These are phyloP conservation scores for Tricholoma furcatifolium DNA, from an alignment of 768 basidiomycete species.

Conservation along the genomic window DNA sequence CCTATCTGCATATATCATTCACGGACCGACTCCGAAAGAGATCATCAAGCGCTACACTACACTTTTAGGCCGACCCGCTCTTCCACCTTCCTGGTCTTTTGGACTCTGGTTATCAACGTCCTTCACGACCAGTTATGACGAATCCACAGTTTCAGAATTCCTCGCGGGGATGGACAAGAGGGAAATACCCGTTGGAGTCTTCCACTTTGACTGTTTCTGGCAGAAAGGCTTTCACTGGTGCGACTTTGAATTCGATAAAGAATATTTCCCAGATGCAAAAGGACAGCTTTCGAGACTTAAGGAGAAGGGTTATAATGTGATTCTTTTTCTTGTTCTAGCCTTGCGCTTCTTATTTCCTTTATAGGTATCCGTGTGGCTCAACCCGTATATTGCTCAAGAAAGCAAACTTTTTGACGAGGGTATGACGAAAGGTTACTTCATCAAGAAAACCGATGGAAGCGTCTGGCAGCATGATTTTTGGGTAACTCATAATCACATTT, in stretches of 20 bases:
- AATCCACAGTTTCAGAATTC: constrained; percentile 42
- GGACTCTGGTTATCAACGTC: constrained; percentile 49
- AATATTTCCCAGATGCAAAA: constrained; percentile 42
- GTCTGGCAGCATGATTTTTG: constrained; percentile 40
- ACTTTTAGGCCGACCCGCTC: constrained; percentile 38
- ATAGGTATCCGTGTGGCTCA: constrained; percentile 34
- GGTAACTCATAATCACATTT: constrained; percentile 18
- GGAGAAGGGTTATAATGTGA: constrained; percentile 40
- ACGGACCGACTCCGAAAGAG: constrained; percentile 31
- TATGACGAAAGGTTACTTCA: constrained; percentile 39
- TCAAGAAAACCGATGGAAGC: constrained; percentile 43
- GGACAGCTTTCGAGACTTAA: constrained; percentile 35
- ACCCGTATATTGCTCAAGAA: constrained; percentile 42
- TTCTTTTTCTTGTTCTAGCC: constrained; percentile 6
- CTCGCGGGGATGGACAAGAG: constrained; percentile 42
- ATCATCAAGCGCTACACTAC: constrained; percentile 33
- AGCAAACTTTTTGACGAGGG: constrained; percentile 43
- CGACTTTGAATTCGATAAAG: constrained; percentile 45
- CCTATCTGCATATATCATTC: constrained; percentile 39
- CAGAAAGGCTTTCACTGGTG: constrained; percentile 36
- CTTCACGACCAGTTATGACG: constrained; percentile 44
- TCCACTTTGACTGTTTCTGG: constrained; percentile 50
- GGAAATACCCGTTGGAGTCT: constrained; percentile 37
- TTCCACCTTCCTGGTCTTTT: constrained; percentile 50
- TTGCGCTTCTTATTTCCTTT: not conserved